Conservation (phyloP, 2,329 filamentous ascomycete species). For the Aspergillus sp. region DNA sequence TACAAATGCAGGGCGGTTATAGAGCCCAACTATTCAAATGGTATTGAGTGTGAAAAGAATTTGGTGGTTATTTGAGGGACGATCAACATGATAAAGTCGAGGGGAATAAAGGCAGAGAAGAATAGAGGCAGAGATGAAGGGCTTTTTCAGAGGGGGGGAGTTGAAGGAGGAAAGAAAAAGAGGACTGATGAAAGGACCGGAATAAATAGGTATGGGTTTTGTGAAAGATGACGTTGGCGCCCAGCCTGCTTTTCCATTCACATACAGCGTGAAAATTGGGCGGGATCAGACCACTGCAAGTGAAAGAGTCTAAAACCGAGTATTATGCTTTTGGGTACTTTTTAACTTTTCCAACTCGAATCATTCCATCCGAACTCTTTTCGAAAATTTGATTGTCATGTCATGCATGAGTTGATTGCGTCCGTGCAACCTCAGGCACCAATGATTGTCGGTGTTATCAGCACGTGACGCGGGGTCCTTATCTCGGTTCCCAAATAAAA, state of each 20-base stretch:
- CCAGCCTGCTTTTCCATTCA: neutral
- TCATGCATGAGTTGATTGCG: neutral
- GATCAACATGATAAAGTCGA: constrained; percentile 20
- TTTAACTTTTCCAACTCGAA: neutral
- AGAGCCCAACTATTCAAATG: constrained; percentile 15
- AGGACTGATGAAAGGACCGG: constrained; percentile 7
- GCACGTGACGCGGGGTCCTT: constrained; percentile 24
- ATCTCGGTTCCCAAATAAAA: constrained; percentile 9
- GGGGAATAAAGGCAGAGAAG: neutral
- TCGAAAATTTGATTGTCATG: neutral
- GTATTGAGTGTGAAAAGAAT: constrained; percentile 19
- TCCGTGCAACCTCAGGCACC: constrained; percentile 8
- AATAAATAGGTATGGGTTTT: neutral
- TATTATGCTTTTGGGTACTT: neutral
- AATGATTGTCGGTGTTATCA: constrained; percentile 13
- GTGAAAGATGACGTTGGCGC: neutral
- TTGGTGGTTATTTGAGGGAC: constrained; percentile 16
- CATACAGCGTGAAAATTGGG: neutral
- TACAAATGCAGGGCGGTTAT: neutral
- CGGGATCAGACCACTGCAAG: too few species aligned
- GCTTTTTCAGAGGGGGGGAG: neutral
- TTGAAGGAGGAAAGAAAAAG: constrained; percentile 12
- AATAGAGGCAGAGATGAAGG: neutral
- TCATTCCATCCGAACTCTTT: neutral
- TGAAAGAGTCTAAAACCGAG: too few species aligned